Percentiles rank a stretch among this genome's conserved stretches.
phyloP scores from a whole-genome alignment of 75 land plant species.

The Sequoia sempervirens region DNA sequence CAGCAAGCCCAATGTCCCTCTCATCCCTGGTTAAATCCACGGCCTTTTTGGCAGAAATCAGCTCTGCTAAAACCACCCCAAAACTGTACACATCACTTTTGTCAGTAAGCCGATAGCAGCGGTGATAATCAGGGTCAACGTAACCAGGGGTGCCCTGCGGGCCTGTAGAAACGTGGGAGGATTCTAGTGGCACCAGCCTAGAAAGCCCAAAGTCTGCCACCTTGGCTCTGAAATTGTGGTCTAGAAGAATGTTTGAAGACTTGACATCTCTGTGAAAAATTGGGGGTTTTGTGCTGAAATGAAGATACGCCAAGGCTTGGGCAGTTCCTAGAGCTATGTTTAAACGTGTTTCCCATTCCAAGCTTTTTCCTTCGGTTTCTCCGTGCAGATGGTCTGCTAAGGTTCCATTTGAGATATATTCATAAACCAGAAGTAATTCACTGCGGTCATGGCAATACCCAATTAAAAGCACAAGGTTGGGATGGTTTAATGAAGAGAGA shows the following conservation, averaged over 20 bases:
- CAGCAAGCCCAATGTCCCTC: constrained; percentile 54
- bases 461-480: constrained; percentile 58
- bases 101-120: constrained; percentile 59
- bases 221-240: constrained; percentile 21
- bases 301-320: constrained; percentile 33
- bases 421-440: constrained; percentile 70
- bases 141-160: constrained; percentile 97
- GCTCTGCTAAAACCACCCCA: constrained; percentile 67
- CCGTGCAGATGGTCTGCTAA: constrained; percentile 67
- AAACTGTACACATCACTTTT: constrained; percentile 82
- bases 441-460: constrained; percentile 70
- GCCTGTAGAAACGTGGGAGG: constrained; percentile 55
- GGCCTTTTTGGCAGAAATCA: constrained; percentile 50
- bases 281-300: constrained; percentile 18
- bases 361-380: neutral
- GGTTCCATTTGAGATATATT: constrained; percentile 68
- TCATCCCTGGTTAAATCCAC: constrained; percentile 57
- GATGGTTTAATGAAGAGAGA: constrained; percentile 54
- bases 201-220: constrained; percentile 57
- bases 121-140: constrained; percentile 83
- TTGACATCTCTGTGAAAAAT: constrained; percentile 25
- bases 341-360: constrained; percentile 26
- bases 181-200: constrained; percentile 6
- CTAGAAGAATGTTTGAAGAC: constrained; percentile 24
- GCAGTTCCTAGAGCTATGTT: constrained; percentile 35